phyloP scores from a whole-genome alignment of 441 rosid species.

The Populus tomentosa region DNA sequence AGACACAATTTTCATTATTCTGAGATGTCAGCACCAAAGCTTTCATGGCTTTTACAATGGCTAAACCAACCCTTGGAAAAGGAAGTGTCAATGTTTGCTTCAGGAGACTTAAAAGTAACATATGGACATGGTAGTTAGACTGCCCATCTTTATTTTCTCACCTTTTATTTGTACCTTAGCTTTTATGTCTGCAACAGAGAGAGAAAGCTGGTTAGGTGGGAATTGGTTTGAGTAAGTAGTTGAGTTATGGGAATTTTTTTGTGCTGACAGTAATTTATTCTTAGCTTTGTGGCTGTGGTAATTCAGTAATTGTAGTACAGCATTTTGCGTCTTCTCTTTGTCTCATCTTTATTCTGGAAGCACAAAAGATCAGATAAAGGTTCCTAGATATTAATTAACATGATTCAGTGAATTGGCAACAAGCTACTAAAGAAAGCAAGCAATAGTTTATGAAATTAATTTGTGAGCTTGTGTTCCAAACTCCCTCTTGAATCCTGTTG shows the following conservation, averaged over 20 bases:
- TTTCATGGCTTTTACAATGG: constrained; percentile 26
- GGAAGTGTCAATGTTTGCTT: constrained; percentile 11
- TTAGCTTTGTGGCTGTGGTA: neutral
- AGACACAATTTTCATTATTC: constrained; percentile 15
- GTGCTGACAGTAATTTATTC: neutral
- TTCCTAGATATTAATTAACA: constrained; percentile 8
- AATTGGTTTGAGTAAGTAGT: constrained; percentile 6
- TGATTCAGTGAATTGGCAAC: constrained; percentile 25
- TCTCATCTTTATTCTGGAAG: constrained; percentile 12
- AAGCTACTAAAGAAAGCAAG: constrained; percentile 9
- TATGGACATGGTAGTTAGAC: constrained; percentile 28
- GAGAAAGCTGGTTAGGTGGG: constrained; percentile 18
- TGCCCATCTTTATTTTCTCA: constrained; percentile 25
- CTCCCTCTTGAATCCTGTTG: constrained; percentile 10
- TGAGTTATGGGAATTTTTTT: neutral
- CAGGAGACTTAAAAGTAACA: constrained; percentile 25
- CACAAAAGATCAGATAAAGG: constrained; percentile 7
- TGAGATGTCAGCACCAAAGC: constrained; percentile 12
- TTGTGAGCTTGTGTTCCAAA: neutral
- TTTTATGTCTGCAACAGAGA: constrained; percentile 26
- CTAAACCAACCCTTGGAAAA: constrained; percentile 26
- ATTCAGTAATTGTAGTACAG: neutral
- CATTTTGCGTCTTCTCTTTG: constrained; percentile 7
- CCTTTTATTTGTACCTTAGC: constrained; percentile 28
- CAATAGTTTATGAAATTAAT: neutral